Base-by-base conservation (phyloP, 2,329 filamentous ascomycete species). In the Alternaria atra region DNA sequence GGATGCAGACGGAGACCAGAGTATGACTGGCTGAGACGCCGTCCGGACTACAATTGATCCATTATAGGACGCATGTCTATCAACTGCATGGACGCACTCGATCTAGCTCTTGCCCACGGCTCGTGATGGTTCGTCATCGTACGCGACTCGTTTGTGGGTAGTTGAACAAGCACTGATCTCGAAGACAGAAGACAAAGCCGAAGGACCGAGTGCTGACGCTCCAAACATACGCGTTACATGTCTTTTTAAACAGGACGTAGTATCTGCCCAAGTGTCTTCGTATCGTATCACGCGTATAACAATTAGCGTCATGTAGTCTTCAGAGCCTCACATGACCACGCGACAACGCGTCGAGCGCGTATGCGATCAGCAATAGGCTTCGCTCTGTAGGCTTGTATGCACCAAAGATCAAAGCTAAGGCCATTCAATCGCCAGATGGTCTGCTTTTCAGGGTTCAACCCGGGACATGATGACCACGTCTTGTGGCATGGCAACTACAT, bases 11-110 rank as follows among this genome's bases (percentile, higher is more conserved):
- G 56, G 58, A 60, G 75, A 77, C 64, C 70, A 73, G 68, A 76
- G 74, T 75, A 78, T 78, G 75, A 74, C 72, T 66, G 75, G 75
- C 53, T 78, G 73, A 77, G 65, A 64, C 46, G 64, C 42, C 52
- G 35, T 50, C 58, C 54, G 65, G 65, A 71, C 67, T 47, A 60
- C 63, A 56, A 64, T 77, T 75, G 73, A 76, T 76, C 62, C 53
- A 57, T 62, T 65, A 58, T 57, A 75, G 73, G 65, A 58, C 61
- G 53, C 46, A 53, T 63, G 30, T 69, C 71, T 47, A 47, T 67
- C 55, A 72, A 76, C 48, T 76, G 72, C 65, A 73, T 76, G 71
- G 68, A 74, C 52, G 69, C 68, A n/a, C 62, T 75, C 17, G 66
- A 70, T 23, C 56, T 70, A n/a, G 70, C 69, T 10, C 62, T 72